Base-by-base conservation (phyloP, 805 yeast genomes). In the Candida pini region DNA sequence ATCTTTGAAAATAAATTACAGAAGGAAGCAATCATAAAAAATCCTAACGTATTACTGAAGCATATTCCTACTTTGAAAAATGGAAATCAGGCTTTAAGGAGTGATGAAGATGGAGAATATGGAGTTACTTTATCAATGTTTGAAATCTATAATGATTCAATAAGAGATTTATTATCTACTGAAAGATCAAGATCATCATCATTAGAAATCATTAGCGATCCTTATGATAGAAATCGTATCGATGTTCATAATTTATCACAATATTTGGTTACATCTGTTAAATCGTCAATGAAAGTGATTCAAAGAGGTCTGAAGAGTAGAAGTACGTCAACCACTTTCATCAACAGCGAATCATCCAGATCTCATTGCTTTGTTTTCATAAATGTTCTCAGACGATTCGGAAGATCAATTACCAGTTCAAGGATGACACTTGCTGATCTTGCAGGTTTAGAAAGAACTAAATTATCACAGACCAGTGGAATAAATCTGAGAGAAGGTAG, bases 331-430 rank as follows among this genome's bases (percentile, higher is more conserved):
- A 41, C 68, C 4, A 74, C 78, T 0, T 64, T 58, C 26, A 49
- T 68, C 36, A 72, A 73, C 44, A 41, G 43, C 7, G 55, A 54
- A 6, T 68, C 76, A 5, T 67, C 76, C 7, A 60, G 78, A 40
- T 72, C 78, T 1, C 79, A 73, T 44, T 63, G 73, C n/a, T 69
- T 74, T 43, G 54, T 68, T 3, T 62, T 65, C 35, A 57, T 73
- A 31, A 69, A 69, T 37, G 40, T 66, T 5, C 21, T 48, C 9
- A 51, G 46, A 28, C 37, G 40, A 15, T 40, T 41, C 35, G 57
- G 58, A 17, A 34, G 32, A 14, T 30, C 45, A 30, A 26, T 55
- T 2, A 48, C 43, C 24, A 48, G 59, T 2, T 49, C 71, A 5
- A 59, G 73, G 31, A 52, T 74, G 18, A 67, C 72, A 0, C 50